Conservation (phyloP, 257 asterid genomes). For the Nicotiana sylvestris region DNA sequence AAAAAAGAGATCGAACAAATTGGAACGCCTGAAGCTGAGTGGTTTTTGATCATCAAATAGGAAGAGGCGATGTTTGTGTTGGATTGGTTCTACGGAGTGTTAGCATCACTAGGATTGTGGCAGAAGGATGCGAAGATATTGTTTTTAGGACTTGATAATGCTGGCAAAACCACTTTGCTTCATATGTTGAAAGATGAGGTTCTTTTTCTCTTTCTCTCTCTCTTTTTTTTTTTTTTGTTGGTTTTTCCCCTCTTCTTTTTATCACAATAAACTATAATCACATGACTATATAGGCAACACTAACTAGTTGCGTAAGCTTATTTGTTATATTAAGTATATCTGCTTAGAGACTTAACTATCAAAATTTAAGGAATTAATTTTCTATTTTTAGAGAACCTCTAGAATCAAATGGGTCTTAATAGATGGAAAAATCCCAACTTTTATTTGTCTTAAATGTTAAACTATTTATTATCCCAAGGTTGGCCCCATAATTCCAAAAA, state of each 20-base stretch:
- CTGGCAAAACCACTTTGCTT: conserved; percentile 55
- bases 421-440: neutral
- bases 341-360: neutral
- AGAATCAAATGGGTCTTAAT: neutral
- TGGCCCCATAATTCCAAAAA: too few relatives aligned
- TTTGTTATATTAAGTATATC: neutral
- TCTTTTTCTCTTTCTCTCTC: neutral
- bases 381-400: neutral
- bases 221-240: neutral
- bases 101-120: conserved; percentile 35
- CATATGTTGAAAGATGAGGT: conserved; percentile 52
- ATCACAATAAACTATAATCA: neutral
- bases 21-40: neutral
- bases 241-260: neutral
- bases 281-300: neutral
- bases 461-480: neutral
- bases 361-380: neutral
- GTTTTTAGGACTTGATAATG: conserved; percentile 51
- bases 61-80: conserved; percentile 31
- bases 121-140: conserved; percentile 49
- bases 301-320: neutral
- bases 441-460: neutral
- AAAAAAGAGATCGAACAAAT: neutral
- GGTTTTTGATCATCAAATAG: too few relatives aligned
- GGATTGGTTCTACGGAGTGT: conserved; percentile 46